Evolutionary conservation across 306 rosid genomes (phyloP).

Genomic region (Medicago lupulina): DNA sequence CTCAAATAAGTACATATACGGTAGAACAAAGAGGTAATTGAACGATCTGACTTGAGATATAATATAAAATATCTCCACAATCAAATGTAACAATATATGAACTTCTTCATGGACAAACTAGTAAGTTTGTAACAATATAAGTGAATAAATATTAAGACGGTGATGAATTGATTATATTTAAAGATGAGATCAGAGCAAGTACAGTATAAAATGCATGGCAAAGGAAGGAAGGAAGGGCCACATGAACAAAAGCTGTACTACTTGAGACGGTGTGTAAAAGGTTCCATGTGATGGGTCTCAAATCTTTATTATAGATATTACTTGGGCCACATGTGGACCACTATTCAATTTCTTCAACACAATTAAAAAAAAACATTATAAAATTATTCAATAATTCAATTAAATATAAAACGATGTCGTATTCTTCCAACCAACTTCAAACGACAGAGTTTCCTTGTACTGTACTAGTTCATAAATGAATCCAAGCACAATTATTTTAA

Average conservation of each 20-base stretch:
- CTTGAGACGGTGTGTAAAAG: conserved; percentile 35
- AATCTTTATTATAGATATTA: conserved; percentile 36
- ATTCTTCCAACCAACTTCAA: neutral
- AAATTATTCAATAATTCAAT: neutral
- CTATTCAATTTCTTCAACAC: conserved; percentile 45
- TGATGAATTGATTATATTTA: too few relatives aligned
- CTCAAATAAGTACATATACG: too few relatives aligned
- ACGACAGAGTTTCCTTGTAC: neutral
- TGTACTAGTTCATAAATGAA: too few relatives aligned
- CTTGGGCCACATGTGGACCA: conserved; percentile 54
- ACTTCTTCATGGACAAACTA: too few relatives aligned
- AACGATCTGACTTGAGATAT: too few relatives aligned
- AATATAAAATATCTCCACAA: too few relatives aligned
- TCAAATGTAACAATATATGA: too few relatives aligned
- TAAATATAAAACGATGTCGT: neutral
- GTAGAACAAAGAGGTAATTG: too few relatives aligned
- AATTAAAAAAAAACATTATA: neutral
- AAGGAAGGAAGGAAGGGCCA: conserved; percentile 56
- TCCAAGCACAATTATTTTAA: too few relatives aligned
- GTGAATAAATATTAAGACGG: too few relatives aligned
- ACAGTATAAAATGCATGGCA: conserved; percentile 10
- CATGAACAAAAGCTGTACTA: conserved; percentile 35
- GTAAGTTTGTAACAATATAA: too few relatives aligned
- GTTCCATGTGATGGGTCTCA: conserved; percentile 53
- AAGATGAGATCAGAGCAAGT: too few relatives aligned